phyloP scores from a whole-genome alignment of 257 asterid genomes.

The Paraleonurus japonicus region DNA sequence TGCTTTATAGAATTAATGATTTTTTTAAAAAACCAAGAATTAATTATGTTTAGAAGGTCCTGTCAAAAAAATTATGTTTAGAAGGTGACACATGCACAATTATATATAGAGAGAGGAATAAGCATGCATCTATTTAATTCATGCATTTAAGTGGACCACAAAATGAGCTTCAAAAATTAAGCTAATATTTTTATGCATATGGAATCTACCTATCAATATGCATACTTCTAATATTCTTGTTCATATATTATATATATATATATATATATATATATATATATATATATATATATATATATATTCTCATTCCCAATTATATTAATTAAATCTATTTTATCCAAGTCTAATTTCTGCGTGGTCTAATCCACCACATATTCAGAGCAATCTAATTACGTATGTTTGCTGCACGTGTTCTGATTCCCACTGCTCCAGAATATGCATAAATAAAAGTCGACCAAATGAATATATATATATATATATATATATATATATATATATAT shows the following conservation, averaged over 20 bases:
- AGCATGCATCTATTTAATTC: neutral
- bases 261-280: neutral
- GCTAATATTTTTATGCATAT: neutral
- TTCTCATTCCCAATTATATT: constrained; percentile 10
- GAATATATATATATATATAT: neutral
- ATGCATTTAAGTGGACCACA: neutral
- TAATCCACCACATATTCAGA: neutral
- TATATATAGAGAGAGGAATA: neutral
- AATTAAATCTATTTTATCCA: constrained; percentile 25
- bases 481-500: too few species aligned
- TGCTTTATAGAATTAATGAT: neutral
- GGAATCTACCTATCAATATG: neutral
- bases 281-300: neutral
- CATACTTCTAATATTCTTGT: neutral
- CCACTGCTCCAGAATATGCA: constrained; percentile 32
- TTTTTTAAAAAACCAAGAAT: too few species aligned
- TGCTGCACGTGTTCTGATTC: constrained; percentile 22
- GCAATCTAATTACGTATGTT: neutral
- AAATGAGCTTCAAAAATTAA: neutral
- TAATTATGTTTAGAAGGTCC: too few species aligned
- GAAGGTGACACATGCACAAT: neutral
- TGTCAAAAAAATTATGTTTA: too few species aligned
- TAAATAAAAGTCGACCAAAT: constrained; percentile 14
- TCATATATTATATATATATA: neutral
- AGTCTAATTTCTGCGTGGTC: constrained; percentile 1